Base-by-base conservation (phyloP, 352 stramenopile genomes). In the Pythium coloratum region DNA sequence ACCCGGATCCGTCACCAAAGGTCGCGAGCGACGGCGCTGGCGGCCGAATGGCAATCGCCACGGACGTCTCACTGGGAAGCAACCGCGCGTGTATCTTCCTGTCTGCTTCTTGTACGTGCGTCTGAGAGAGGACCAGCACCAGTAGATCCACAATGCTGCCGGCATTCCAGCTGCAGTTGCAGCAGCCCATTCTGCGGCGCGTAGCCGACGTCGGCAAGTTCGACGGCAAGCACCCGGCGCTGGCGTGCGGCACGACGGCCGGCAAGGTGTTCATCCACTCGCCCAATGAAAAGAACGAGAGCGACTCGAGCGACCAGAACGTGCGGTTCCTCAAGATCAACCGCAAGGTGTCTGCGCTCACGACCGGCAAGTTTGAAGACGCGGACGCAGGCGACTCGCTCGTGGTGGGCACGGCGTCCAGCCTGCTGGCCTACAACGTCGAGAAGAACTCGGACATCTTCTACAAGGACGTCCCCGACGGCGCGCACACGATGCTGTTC, bases 401-500 rank as follows among this genome's bases (percentile, higher is more conserved):
- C 26, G 76, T 97, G 24, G 86, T 98, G 26, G 91, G 92, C 46
- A 97, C 90, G 18, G 76, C 96, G 60, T 90, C 85, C 42, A 98
- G 89, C 78, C 63, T 98, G 24, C 71, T 98, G 18, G 91, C 88
- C 6, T 98, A 97, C 76, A 91, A 98, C 64, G 86, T 97, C 10
- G 89, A 98, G 65, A 94, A 95, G 50, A 98, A 98, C 75, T 90
- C 86, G 53, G 93, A 98, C 56, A 91, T 96, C 20, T 98, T 98
- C 75, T 98, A 94, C 78, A 95, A 96, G 63, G 86, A 96, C 64
- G 77, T 96, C 8, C 88, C 82, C 18, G 91, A 97, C 62, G 89
- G 88, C 51, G 86, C 92, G 54, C 91, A 87, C 71, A 81, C 82
- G n/a, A 89, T 96, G 77, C 67, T 90, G 20, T 91, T 97, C 66